Conservation (phyloP, 768 basidiomycete species). For the Russula compacta region DNA sequence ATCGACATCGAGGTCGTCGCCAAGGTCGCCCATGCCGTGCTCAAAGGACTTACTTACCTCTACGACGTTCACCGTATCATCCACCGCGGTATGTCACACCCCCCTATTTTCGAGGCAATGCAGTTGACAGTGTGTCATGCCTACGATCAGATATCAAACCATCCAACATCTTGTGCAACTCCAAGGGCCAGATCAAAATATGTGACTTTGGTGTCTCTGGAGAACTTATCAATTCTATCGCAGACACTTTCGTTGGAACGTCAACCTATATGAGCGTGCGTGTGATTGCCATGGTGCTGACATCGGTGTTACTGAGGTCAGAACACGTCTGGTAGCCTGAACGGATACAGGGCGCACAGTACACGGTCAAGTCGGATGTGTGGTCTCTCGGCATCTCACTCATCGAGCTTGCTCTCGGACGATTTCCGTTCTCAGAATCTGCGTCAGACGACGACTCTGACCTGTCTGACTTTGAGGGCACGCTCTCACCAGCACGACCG, state of each 20-base stretch:
- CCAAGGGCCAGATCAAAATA: constrained; percentile 93
- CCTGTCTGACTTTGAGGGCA: constrained; percentile 69
- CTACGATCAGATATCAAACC: constrained; percentile 87
- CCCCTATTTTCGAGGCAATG: background rate
- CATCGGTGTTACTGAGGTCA: constrained; percentile 13
- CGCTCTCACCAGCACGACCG: constrained; percentile 64
- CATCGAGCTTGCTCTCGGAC: constrained; percentile 92
- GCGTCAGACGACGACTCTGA: constrained; percentile 62
- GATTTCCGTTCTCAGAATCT: constrained; percentile 92
- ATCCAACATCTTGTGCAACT: constrained; percentile 94
- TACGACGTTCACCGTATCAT: constrained; percentile 98
- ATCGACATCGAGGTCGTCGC: constrained; percentile 91
- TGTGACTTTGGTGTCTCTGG: constrained; percentile 99
- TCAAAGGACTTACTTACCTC: constrained; percentile 92
- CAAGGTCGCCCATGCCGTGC: constrained; percentile 88
- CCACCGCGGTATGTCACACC: constrained; percentile 83
- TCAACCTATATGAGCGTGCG: constrained; percentile 99
- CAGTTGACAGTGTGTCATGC: background rate
- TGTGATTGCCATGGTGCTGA: constrained; percentile 20
- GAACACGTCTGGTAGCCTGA: constrained; percentile 60
- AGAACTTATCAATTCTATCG: constrained; percentile 97
- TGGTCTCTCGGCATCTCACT: constrained; percentile 98
- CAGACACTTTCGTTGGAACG: constrained; percentile 98
- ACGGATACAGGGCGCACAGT: constrained; percentile 96
- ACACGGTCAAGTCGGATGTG: constrained; percentile 98